Base-by-base conservation (phyloP, 2,329 filamentous ascomycete species). In the Pestalotiopsis sp. region DNA sequence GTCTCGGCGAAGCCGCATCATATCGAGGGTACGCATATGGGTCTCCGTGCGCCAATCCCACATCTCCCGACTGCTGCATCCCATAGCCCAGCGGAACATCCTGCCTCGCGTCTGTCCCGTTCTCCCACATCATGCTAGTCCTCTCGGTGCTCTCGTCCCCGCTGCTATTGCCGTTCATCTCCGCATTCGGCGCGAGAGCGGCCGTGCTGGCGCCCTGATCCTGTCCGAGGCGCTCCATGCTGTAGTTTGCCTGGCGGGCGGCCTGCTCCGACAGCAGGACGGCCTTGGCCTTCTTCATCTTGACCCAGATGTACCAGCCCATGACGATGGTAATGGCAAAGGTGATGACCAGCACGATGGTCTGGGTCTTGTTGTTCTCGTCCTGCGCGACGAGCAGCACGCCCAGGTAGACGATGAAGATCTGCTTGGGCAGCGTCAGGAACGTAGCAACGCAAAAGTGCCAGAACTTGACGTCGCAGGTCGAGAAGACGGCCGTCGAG, bases 401-500 rank as follows among this genome's bases (percentile, higher is more conserved):
- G 36, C 81, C 81, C 4, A 82, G 71, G 68, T 82, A 82, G 36
- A 83, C 80, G 63, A 82, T 76, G 49, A 82, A 77, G 68, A 82
- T 77, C 69, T 82, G 80, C 70, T 82, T 82, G 3, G 81, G 81
- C 2, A 83, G 75, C 5, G 81, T 81, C 52, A 82, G 67, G 71
- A 82, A 78, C 17, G 80, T 82, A 3, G 81, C 79, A 62, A 82
- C 66, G 67, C 78, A 76, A 64, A 81, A 82, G 66, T 77, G 72
- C 79, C 80, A 81, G 73, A 83, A 83, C 61, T 77, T 79, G 49
- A 83, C 80, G 67, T 81, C 78, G 74, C 80, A 82, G 36, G 80
- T 81, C 11, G 81, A 79, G 69, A 83, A 82, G 36, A 83, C 80
- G n/a, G 81, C 81, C 1, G 81, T 82, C 4, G 79, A 80, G 72